Conservation (phyloP, 768 basidiomycete genomes). For the Leccinum truebloodii region DNA sequence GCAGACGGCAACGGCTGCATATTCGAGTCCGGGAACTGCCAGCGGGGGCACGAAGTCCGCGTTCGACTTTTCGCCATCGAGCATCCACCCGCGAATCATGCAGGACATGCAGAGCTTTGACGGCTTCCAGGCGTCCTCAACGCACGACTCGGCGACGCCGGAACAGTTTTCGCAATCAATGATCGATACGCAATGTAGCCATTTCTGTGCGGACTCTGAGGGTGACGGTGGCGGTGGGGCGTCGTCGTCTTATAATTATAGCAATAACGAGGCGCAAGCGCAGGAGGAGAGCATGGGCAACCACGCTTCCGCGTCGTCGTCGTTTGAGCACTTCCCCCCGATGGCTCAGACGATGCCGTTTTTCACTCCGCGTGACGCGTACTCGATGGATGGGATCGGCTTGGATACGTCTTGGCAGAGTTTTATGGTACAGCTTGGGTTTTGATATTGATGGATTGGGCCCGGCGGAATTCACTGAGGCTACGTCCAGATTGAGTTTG, state of each 20-base stretch:
- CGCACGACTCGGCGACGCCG: conserved; percentile 31
- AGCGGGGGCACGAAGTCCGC: conserved; percentile 2
- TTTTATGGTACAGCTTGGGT: conserved; percentile 69
- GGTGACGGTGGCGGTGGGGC: background rate
- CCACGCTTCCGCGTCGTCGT: background rate
- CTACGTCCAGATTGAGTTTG: background rate
- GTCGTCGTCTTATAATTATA: background rate
- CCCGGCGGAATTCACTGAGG: background rate
- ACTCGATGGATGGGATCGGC: conserved; percentile 31
- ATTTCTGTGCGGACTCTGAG: conserved; percentile 20
- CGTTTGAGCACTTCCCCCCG: background rate
- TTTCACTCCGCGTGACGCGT: conserved; percentile 4
- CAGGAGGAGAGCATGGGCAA: background rate
- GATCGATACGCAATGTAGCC: conserved; percentile 33
- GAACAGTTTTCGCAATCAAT: conserved; percentile 31
- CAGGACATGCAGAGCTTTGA: conserved; percentile 52
- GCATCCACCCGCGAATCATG: conserved; percentile 41
- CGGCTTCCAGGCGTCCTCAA: conserved; percentile 30
- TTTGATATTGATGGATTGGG: conserved; percentile 25
- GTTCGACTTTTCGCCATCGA: conserved; percentile 9
- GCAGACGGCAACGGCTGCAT: background rate
- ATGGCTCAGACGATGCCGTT: background rate
- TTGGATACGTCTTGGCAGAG: conserved; percentile 67
- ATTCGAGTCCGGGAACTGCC: background rate
- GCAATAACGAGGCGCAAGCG: background rate